Evolutionary conservation across 106 monocot species (phyloP), one percentile per base, ranked within the genome.

Genomic region (Dendrobium officinale): DNA sequence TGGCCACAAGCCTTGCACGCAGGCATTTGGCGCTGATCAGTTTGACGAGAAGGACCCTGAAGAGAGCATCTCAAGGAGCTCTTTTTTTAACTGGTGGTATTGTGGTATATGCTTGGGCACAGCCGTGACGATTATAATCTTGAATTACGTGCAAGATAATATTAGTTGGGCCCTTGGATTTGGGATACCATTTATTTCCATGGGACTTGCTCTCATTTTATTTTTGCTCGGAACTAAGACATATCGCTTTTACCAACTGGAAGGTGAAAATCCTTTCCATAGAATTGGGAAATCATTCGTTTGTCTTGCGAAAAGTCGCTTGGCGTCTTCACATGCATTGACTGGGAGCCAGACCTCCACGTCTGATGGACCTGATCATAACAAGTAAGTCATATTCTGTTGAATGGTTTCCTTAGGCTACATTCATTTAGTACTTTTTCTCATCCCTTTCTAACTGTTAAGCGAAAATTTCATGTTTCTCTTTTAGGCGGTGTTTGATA

Each of bases 41-140:
- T 96, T 96, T 75, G 89, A 96, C 75, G 80, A 88, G 27, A 77
- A 84, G 40, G 88, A 93, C 40, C 86, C 89, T 2, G 77, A 72
- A 27, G 96, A 96, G 77, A 29, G 77, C 74, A 61, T 81, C 6
- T 80, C 88, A 3, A 85, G 73, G 84, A 86, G 88, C 81, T 85
- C 91, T 33, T 93, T 96, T 85, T 95, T 95, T 87, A 93, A 95
- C 75, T 95, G 92, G 95, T 89, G 89, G 95, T 91, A 85, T 82
- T 89, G 88, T 15, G 83, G 85, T 1, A 10, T 91, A 43, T 85
- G 79, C 29, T 24, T 55, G 1, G 87, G 91, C 54, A 78, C 77
- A 0, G 41, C 58, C 0, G 75, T 86, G 6, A 79, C 91, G 1
- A 19, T 84, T 44, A 9, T 84, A 16, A 18, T 85, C 24, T n/a